Evolutionary conservation across 306 rosid species (phyloP), one percentile per base, ranked within the genome.

Genomic region (Argentina anserina): DNA sequence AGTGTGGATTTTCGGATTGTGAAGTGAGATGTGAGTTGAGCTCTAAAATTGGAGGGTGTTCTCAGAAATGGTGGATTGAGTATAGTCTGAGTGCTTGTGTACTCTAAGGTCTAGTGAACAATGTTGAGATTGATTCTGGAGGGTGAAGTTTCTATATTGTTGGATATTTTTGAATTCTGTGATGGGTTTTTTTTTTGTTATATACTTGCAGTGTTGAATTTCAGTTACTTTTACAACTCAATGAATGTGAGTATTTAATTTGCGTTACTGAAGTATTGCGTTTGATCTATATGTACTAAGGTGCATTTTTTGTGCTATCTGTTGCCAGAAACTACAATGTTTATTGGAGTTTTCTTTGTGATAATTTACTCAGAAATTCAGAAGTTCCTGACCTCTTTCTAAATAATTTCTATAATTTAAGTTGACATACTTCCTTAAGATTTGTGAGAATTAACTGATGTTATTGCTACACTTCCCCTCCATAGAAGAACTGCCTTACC

Each of bases 51-150:
- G 40, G 53, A 63, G 76, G 76, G 72, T 28, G 33, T 29, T 31
- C 69, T 55, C 41, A 59, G 49, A 69, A 79, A 42, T 40, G 56
- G 23, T 23, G 67, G 55, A 67, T 33, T 33, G 34, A 47, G 52
- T 26, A 34, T 60, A 55, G 65, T 55, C 10, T 66, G 13, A 59
- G 75, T 47, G 61, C 45, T 75, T 28, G 40, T 75, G 29, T 64
- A 17, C 58, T 43, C 13, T 34, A 26, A 61, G 62, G 34, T 26
- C 41, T 45, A 29, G 26, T 46, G 70, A 45, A 40, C 63, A 77
- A 81, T 71, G 56, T 81, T 75, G 21, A 39, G 64, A 67, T 69
- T 64, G 74, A 61, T 77, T 45, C 65, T 65, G 47, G 64, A 60
- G 39, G 40, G 29, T 14, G 58, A 55, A 43, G 43, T 29, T 43